Evolutionary conservation across 2,329 filamentous ascomycete species (phyloP), one percentile per base, ranked within the genome.

Genomic region (Teratosphaeriaceae sp.): DNA sequence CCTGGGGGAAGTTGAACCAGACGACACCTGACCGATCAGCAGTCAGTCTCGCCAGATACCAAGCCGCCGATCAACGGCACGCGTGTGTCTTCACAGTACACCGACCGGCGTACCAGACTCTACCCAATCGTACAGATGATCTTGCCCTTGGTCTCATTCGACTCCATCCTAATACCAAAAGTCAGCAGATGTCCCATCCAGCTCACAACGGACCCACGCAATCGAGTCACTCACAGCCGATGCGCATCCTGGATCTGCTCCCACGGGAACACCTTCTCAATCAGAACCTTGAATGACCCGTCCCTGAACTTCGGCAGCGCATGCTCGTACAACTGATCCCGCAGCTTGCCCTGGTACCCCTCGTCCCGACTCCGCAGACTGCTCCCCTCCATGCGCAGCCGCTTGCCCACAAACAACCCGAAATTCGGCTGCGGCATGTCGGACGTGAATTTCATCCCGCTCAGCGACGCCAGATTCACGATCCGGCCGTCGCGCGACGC

Each of bases 221-320:
- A 54, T 58, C 27, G 64, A 63, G 53, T 71, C 69, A 61, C 74
- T 62, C 55, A 70, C n/a, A n/a, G 48, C 44, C 59, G 54, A 55
- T 74, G 71, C 34, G 70, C 71, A 43, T 73, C 70, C 48, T 70
- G 65, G 16, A 74, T 65, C 50, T 90, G 66, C 60, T 88, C 80
- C 82, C 87, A 94, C 5, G 78, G 74, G 52, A 94, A 77, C 2
- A 94, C 85, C 60, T 82, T 88, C 60, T 96, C 89, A 19, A 95
- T 71, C 51, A 81, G 76, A 26, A 92, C 73, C 71, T 85, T 87
- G 56, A 96, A 82, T 40, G 74, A 75, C 3, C 85, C 83, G 52
- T 80, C 77, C 62, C 78, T 75, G 59, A 97, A 88, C 57, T 79
- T 75, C 0, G 85, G 82, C 57, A 95, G 58, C 45, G 87, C 86